Base-by-base conservation (phyloP, 768 basidiomycete genomes). In the Mycena olivaceomarginata region DNA sequence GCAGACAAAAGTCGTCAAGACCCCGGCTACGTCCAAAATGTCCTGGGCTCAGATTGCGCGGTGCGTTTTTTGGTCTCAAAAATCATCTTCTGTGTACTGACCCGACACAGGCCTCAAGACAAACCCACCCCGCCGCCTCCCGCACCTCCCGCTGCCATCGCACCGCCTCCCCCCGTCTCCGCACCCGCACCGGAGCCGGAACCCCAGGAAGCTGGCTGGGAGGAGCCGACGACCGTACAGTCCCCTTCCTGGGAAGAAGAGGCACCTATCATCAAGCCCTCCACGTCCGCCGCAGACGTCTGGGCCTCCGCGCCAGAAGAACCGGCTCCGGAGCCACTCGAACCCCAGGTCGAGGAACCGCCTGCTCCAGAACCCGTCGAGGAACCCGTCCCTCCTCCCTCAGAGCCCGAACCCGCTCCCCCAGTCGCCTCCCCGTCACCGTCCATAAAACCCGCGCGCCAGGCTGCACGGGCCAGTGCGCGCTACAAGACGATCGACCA, bases 1-100 rank as follows among this genome's bases (percentile, higher is more conserved):
- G n/a, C 71, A 84, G 22, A 82, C 76, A 78, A 89, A 85, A 78
- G 84, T 81, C 72, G 79, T 85, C 51, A 82, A 93, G 85, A 88
- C 91, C 13, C 94, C 95, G 57, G 92, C 94, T 40, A 94, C 91
- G 15, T 92, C 94, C 10, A 95, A 96, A 87, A 85, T 95, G 75
- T 96, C 96, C 46, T 97, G 95, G 95, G 96, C 96, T 10, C 94
- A 97, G 81, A 89, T 97, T 82, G 95, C 96, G 77, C 89, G 93
- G 95, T 94, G 82, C 9, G 90, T 86, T 72, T 40, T 67, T 53
- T 53, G 75, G 37, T 39, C 41, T 75, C 7, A 65, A 57, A 4
- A 31, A 31, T 31, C 31, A 20, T 41, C 37, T 60, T 31, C 72
- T 80, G 31, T 69, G 65, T 73, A 67, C 63, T 68, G 62, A 77